Base-by-base conservation (phyloP, 805 yeast genomes). In the Candida patagonica region DNA sequence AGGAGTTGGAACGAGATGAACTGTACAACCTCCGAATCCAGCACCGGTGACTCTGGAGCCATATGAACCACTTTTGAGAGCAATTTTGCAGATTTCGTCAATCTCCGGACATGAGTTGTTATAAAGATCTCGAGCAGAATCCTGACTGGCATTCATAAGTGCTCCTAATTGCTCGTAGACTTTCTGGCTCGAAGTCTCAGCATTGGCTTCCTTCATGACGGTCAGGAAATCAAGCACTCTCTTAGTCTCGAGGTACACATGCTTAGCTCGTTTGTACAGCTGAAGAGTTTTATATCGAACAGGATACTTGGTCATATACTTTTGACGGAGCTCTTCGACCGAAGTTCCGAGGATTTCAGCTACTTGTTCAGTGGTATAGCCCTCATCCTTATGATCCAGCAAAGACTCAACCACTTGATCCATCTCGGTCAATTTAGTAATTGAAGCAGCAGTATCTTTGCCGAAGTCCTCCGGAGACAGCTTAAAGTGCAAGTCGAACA, bases 21-120 rank as follows among this genome's bases (percentile, higher is more conserved):
- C 80, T 0, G 80, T 67, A 23, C 78, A 74, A 5, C 87, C 87
- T 25, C 87, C 87, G 70, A 77, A 80, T 3, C 88, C 88, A 15
- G 88, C 87, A 21, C 87, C 88, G 7, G 87, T 79, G n/a, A 77
- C 68, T 40, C 88, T 66, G 1, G 83, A 74, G 13, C 87, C 87
- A 43, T 59, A 65, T 1, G 83, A 65, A 3, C 86, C 87, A 44
- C 70, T 66, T 1, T 47, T 53, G 30, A 62, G 54, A 2, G 83
- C 85, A 38, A 80, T 68, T 6, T 52, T 40, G 51, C 80, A 74
- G 29, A 80, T 55, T 9, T 59, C 56, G 41, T 78, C 73, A 41
- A 77, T 67, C 44, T 71, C 78, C 1, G 65, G 66, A 46, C 73
- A 71, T 3, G 83, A 75, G 40, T 80, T 74, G 41, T 75, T 67